A percentile compares a stretch with the other conserved stretches of the same genome.
Evolutionary conservation across 306 rosid genomes (phyloP).

Genomic region (Quercus robur): DNA sequence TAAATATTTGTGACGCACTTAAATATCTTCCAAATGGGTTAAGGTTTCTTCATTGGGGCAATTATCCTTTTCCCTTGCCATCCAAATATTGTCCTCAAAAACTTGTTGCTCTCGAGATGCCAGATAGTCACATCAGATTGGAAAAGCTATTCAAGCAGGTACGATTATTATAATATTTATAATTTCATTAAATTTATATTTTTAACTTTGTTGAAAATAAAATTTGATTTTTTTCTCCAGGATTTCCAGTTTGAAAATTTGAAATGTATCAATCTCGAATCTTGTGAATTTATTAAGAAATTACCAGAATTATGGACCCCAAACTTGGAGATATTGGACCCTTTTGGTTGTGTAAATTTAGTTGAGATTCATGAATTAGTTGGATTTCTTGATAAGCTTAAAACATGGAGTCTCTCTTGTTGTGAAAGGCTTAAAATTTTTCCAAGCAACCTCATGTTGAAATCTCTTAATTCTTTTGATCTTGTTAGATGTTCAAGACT

Average conservation of each 20-base stretch:
- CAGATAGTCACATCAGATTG: slow-evolving; percentile 10
- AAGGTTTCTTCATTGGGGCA: slow-evolving; percentile 27
- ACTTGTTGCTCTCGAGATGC: slow-evolving; percentile 27
- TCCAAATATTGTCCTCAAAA: slow-evolving; percentile 22
- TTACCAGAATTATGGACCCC: slow-evolving; percentile 28
- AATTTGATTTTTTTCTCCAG: background rate
- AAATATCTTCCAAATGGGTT: slow-evolving; percentile 19
- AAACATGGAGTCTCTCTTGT: slow-evolving; percentile 11
- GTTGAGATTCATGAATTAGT: slow-evolving; percentile 24
- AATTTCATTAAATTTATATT: background rate
- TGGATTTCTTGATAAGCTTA: slow-evolving; percentile 25
- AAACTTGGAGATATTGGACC: slow-evolving; percentile 15
- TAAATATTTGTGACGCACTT: slow-evolving; percentile 5
- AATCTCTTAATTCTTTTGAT: too few species aligned
- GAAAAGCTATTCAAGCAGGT: background rate
- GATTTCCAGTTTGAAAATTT: background rate
- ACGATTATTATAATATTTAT: too few species aligned
- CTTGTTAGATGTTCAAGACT: too few species aligned
- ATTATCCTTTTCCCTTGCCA: background rate
- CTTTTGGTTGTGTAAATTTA: slow-evolving; percentile 19
- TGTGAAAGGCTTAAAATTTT: slow-evolving; percentile 15
- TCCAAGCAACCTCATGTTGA: too few species aligned
- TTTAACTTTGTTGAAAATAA: background rate
- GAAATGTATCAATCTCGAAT: slow-evolving; percentile 16
- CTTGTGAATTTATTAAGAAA: background rate